phyloP scores from a whole-genome alignment of 1,284 basidiomycete species.

The Ustilago bromivora region DNA sequence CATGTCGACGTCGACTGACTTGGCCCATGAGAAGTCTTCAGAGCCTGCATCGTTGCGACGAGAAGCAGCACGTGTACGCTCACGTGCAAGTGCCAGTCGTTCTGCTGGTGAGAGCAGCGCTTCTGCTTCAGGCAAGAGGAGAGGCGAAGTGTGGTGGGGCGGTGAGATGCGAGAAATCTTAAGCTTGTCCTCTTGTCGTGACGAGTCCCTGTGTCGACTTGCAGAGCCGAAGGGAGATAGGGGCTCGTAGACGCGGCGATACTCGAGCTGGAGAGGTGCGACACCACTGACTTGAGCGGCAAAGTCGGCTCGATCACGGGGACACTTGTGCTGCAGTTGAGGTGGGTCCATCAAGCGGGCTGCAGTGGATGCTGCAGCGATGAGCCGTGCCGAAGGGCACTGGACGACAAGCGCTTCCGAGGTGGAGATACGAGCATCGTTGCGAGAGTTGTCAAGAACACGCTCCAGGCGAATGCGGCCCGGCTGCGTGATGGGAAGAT shows the following conservation, averaged over 20 bases:
- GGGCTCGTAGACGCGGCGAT: conserved; percentile 46
- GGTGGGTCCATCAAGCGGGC: conserved; percentile 3
- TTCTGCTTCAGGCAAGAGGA: conserved; percentile 44
- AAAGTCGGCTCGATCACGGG: conserved; percentile 57
- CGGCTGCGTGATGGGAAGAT: conserved; percentile 54
- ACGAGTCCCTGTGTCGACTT: conserved; percentile 13
- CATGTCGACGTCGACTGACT: conserved; percentile 46
- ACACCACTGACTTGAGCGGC: conserved; percentile 58
- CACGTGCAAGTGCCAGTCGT: conserved; percentile 37
- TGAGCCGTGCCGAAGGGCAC: conserved; percentile 62
- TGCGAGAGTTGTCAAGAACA: conserved; percentile 62
- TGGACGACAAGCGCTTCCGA: conserved; percentile 62
- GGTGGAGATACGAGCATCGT: conserved; percentile 55
- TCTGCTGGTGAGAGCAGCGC: conserved; percentile 40
- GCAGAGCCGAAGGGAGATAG: conserved; percentile 10
- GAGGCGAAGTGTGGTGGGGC: conserved; percentile 49
- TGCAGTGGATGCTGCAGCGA: conserved; percentile 14
- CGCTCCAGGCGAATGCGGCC: conserved; percentile 62
- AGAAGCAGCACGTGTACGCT: conserved; percentile 40
- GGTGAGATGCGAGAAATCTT: conserved; percentile 53
- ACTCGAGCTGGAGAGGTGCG: conserved; percentile 62
- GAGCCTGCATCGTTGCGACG: conserved; percentile 22
- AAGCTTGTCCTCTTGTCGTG: conserved; percentile 29
- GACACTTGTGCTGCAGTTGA: conserved; percentile 55
- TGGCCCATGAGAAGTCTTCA: conserved; percentile 56